These are phyloP conservation scores for Candida sakaeoensis DNA, from an alignment of 805 yeast species.

Conservation along the genomic window DNA sequence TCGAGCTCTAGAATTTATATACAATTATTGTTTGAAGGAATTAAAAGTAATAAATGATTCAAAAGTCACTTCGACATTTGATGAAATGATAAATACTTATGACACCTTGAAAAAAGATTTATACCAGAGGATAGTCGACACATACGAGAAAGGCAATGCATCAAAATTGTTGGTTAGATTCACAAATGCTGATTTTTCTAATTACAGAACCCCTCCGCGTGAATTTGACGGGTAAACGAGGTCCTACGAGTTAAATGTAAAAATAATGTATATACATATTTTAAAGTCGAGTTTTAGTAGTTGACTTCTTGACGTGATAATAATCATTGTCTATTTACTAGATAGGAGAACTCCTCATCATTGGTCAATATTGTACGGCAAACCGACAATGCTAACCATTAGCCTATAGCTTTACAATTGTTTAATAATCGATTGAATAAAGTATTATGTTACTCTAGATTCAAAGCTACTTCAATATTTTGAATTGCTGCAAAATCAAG, in stretches of 20 bases:
- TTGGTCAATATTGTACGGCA: too few relatives aligned
- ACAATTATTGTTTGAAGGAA: background rate
- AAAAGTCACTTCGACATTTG: slow-evolving; percentile 4
- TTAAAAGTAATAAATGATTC: too few relatives aligned
- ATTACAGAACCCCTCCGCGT: background rate
- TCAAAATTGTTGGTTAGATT: background rate
- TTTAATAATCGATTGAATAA: too few relatives aligned
- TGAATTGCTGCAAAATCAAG: background rate
- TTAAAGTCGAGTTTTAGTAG: too few relatives aligned
- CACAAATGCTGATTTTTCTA: background rate
- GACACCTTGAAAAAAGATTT: slow-evolving; percentile 3
- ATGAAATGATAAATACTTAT: slow-evolving; percentile 7
- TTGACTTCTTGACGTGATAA: too few relatives aligned
- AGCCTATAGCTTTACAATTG: too few relatives aligned
- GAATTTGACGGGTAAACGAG: background rate
- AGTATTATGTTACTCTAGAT: too few relatives aligned
- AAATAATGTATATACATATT: background rate
- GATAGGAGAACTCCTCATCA: too few relatives aligned
- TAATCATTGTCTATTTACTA: too few relatives aligned
- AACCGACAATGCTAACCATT: too few relatives aligned
- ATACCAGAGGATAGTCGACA: slow-evolving; percentile 10
- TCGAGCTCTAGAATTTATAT: slow-evolving; percentile 5
- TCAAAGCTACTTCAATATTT: too few relatives aligned
- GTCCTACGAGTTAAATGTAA: background rate
- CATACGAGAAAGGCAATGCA: background rate